A percentile compares a stretch with the other conserved stretches of the same genome.
Conservation (phyloP, 116 monocot species). For the Trichopus zeylanicus region DNA sequence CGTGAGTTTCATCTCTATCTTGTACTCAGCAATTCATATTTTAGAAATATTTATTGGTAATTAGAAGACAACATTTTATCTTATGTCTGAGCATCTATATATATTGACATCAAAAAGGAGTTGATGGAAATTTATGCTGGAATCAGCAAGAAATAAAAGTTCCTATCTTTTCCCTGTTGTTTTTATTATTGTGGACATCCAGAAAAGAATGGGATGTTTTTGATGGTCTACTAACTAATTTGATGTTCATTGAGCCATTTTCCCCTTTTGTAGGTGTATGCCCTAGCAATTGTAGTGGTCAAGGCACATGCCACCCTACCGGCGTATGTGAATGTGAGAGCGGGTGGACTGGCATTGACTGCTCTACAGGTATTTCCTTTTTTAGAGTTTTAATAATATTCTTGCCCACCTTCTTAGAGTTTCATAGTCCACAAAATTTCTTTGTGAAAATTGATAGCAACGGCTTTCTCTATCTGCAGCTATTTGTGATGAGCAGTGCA, state of each 20-base stretch:
- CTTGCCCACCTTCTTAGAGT: neutral
- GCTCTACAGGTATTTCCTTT: conserved; percentile 70
- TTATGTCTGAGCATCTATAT: too few relatives aligned
- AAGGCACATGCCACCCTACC: conserved; percentile 58
- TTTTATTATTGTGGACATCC: too few relatives aligned
- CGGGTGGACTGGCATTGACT: conserved; percentile 87
- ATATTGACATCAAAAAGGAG: too few relatives aligned
- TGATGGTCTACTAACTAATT: too few relatives aligned
- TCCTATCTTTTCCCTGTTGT: too few relatives aligned
- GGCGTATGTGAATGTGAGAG: conserved; percentile 69
- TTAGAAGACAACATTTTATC: too few relatives aligned
- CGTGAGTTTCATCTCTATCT: conserved; percentile 11
- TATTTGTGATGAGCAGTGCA: conserved; percentile 94
- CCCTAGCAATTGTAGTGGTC: conserved; percentile 56
- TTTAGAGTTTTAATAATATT: neutral
- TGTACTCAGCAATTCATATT: neutral
- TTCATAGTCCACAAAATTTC: neutral
- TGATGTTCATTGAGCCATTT: neutral
- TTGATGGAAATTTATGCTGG: too few relatives aligned
- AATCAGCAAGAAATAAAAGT: too few relatives aligned
- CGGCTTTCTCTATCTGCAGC: conserved; percentile 33
- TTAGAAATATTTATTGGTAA: too few relatives aligned
- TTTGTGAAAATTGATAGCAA: neutral
- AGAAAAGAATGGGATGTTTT: too few relatives aligned
- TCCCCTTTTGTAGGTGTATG: conserved; percentile 45